phyloP scores from a whole-genome alignment of 1,284 basidiomycete genomes.

The Hemileia vastatrix region DNA sequence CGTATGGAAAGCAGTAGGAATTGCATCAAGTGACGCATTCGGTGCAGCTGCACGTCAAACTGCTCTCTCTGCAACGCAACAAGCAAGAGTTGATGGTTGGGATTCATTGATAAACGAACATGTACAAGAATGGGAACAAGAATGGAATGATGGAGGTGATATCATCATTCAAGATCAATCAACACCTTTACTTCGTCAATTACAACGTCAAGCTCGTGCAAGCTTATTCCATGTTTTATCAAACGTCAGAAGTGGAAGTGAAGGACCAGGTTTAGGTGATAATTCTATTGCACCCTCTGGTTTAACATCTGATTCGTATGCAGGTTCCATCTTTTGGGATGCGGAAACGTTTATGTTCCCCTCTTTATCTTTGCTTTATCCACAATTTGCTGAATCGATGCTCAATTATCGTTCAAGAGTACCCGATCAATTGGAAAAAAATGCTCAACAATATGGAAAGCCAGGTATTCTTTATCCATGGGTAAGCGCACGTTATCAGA shows the following conservation, averaged over 20 bases:
- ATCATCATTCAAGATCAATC: no score
- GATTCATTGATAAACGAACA: conserved; percentile 22
- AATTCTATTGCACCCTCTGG: background rate
- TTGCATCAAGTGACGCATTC: conserved; percentile 36
- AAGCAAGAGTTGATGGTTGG: no score
- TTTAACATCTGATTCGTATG: conserved; percentile 22
- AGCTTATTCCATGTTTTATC: conserved; percentile 29
- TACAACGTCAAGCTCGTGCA: conserved; percentile 31
- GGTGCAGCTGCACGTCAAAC: conserved; percentile 25
- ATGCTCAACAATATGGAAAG: conserved; percentile 23
- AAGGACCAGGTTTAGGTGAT: conserved; percentile 13
- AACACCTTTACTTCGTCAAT: conserved; percentile 25
- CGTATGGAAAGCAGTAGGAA: conserved; percentile 34
- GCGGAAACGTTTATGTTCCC: conserved; percentile 36
- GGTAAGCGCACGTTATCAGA: conserved; percentile 29
- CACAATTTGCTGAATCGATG: conserved; percentile 31
- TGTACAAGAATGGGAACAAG: conserved; percentile 27
- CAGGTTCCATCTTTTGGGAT: conserved; percentile 33
- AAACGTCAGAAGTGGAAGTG: conserved; percentile 30
- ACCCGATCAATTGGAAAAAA: conserved; percentile 20
- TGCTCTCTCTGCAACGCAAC: conserved; percentile 23
- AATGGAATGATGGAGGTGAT: conserved; percentile 29
- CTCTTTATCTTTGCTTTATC: conserved; percentile 29
- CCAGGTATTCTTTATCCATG: conserved; percentile 35
- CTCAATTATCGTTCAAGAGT: conserved; percentile 31